Percentiles rank a stretch among this genome's conserved stretches.
Evolutionary conservation across 1,284 basidiomycete species (phyloP).

Genomic region (Ustilago esculenta): DNA sequence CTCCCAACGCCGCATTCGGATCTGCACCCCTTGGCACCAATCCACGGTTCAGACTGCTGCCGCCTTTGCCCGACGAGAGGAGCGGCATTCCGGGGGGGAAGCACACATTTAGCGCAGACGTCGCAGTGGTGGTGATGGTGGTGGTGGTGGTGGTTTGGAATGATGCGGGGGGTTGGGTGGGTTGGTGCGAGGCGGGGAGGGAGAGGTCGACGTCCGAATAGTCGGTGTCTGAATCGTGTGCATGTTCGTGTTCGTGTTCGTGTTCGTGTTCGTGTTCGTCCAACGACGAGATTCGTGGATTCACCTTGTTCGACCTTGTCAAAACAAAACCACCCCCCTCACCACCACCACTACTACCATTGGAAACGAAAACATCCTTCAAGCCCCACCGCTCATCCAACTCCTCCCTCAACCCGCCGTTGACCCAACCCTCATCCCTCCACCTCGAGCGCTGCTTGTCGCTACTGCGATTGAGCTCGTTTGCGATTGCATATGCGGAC

Average conservation of each 20-base stretch:
- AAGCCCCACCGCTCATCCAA: slow-evolving; percentile 2
- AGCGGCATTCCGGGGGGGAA: too few relatives aligned
- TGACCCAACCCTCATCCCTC: slow-evolving; percentile 10
- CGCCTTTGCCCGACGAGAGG: slow-evolving; percentile 25
- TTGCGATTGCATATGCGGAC: too few relatives aligned
- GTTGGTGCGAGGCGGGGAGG: slow-evolving; percentile 18
- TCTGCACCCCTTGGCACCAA: slow-evolving; percentile 34
- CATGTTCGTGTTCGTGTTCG: neutral
- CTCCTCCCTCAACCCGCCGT: neutral
- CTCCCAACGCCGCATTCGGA: slow-evolving; percentile 40
- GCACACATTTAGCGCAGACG: too few relatives aligned
- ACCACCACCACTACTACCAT: too few relatives aligned
- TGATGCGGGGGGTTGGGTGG: neutral
- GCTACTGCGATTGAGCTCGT: too few relatives aligned
- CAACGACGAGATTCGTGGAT: too few relatives aligned
- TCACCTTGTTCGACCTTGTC: too few relatives aligned
- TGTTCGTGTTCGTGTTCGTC: neutral
- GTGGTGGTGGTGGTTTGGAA: neutral
- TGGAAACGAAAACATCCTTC: slow-evolving; percentile 5
- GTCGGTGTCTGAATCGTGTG: slow-evolving; percentile 1
- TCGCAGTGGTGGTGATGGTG: too few relatives aligned
- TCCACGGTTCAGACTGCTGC: slow-evolving; percentile 22
- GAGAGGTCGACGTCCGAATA: slow-evolving; percentile 27
- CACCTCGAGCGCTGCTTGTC: neutral
- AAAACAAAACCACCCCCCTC: too few relatives aligned